Evolutionary conservation across 2,329 filamentous ascomycete species (phyloP).

Genomic region (Colletotrichum tropicicola): DNA sequence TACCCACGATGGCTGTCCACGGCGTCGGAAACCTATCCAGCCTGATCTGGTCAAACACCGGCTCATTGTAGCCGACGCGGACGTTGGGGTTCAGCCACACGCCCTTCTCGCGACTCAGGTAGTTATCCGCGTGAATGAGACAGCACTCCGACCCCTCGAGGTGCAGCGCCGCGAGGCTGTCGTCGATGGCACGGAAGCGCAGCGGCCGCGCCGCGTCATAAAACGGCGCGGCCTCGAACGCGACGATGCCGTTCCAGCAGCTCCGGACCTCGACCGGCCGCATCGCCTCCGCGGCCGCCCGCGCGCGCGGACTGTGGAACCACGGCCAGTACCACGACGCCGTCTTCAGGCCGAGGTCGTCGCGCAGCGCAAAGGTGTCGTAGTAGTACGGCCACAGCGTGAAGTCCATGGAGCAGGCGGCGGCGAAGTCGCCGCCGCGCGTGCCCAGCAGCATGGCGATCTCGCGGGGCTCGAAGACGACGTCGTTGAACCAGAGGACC

Average conservation of each 20-base stretch:
- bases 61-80: conserved; percentile 58
- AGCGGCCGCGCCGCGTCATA: conserved; percentile 50
- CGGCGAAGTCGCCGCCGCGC: conserved; percentile 63
- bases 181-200: conserved; percentile 69
- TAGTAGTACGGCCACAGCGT: conserved; percentile 57
- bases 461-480: conserved; percentile 63
- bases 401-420: conserved; percentile 70
- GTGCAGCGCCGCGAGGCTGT: conserved; percentile 60
- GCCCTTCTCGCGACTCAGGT: conserved; percentile 50
- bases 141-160: conserved; percentile 72
- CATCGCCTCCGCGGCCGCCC: conserved; percentile 54
- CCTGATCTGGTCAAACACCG: conserved; percentile 42
- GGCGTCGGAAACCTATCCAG: background rate
- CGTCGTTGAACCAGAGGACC: conserved; percentile 69
- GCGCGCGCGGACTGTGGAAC: conserved; percentile 55
- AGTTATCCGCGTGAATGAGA: conserved; percentile 67
- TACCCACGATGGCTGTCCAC: conserved; percentile 43
- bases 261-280: conserved; percentile 67
- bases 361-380: conserved; percentile 55
- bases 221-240: conserved; percentile 44
- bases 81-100: conserved; percentile 66
- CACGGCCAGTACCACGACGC: conserved; percentile 66
- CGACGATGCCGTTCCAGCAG: conserved; percentile 69
- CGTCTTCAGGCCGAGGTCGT: conserved; percentile 60
- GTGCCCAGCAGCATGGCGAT: conserved; percentile 63